These are phyloP conservation scores for Xylaria sp. DNA, from an alignment of 2,329 filamentous ascomycete genomes.

Conservation along the genomic window DNA sequence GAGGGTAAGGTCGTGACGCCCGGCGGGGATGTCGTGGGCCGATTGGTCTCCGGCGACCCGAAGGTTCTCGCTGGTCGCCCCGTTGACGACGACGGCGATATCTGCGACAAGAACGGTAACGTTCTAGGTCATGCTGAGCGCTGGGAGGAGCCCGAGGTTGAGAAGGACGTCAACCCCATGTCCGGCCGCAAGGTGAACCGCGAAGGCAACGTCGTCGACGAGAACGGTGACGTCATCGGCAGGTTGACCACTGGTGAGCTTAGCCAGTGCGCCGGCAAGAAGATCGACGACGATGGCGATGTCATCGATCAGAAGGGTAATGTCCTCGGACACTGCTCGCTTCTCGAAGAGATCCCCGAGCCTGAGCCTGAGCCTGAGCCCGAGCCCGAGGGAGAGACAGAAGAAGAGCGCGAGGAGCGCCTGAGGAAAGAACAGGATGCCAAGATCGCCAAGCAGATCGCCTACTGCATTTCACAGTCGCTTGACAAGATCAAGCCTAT, in stretches of 20 bases:
- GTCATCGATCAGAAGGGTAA: conserved; percentile 75
- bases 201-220: conserved; percentile 68
- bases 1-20: conserved; percentile 74
- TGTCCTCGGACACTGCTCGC: conserved; percentile 73
- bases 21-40: conserved; percentile 76
- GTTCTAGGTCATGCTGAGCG: conserved; percentile 67
- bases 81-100: conserved; percentile 85
- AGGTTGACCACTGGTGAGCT: conserved; percentile 76
- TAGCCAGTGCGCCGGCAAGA: conserved; percentile 72
- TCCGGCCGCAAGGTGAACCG: conserved; percentile 66
- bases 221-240: conserved; percentile 69
- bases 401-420: conserved; percentile 66
- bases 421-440: conserved; percentile 72
- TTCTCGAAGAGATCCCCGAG: conserved; percentile 68
- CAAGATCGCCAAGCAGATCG: conserved; percentile 82
- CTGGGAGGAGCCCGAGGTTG: conserved; percentile 66
- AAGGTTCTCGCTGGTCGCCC: conserved; percentile 77
- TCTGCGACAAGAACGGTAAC: conserved; percentile 79
- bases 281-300: conserved; percentile 76
- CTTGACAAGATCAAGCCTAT: conserved; percentile 86
- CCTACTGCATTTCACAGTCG: conserved; percentile 76
- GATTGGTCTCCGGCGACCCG: conserved; percentile 74
- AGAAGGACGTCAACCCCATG: conserved; percentile 63
- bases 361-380: conserved; percentile 53
- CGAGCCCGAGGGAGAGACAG: conserved; percentile 61